Evolutionary conservation across 768 basidiomycete genomes (phyloP).

Genomic region (Leccinum olivaceopallidum): DNA sequence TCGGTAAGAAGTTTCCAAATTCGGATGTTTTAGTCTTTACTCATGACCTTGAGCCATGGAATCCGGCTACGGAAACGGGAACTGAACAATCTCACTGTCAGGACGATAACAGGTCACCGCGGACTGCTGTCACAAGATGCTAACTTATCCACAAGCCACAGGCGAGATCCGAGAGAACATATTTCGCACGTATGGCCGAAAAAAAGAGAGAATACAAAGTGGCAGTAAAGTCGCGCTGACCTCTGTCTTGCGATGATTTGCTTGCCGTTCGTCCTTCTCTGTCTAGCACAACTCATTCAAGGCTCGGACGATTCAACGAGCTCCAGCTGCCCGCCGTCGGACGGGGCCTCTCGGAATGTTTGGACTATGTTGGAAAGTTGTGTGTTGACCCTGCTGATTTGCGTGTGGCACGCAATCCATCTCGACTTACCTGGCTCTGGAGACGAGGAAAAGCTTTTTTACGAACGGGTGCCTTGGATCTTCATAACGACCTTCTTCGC

Average conservation of each 20-base stretch:
- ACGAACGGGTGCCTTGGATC: neutral
- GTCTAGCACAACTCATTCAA: neutral
- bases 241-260: neutral
- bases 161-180: neutral
- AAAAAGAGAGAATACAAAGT: neutral
- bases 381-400: neutral
- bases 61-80: neutral
- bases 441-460: neutral
- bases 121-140: neutral
- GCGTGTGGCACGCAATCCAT: slow-evolving; percentile 3
- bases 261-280: neutral
- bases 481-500: neutral
- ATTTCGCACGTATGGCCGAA: neutral
- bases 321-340: neutral
- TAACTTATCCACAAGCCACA: neutral
- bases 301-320: neutral
- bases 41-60: neutral
- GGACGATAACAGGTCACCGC: neutral
- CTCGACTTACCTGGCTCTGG: neutral
- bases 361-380: neutral
- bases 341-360: neutral
- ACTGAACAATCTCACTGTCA: neutral
- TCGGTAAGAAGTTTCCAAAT: neutral
- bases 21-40: neutral
- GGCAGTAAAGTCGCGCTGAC: neutral